Evolutionary conservation across 805 yeast genomes (phyloP).

Genomic region (Wickerhamiella lipophila): DNA sequence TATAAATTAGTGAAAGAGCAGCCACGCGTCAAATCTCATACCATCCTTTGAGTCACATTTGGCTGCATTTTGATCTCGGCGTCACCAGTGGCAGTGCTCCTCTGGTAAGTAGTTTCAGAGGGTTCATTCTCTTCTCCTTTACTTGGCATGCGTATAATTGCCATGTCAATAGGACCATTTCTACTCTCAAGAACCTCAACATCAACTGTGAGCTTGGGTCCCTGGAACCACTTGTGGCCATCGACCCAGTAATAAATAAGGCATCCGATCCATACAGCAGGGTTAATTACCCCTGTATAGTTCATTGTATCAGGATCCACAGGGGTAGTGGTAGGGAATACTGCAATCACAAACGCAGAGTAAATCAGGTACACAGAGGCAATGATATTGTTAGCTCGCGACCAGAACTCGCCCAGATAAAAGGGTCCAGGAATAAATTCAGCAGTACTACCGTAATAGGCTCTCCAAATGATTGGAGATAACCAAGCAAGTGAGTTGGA

Average conservation of each 20-base stretch:
- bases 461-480: slow-evolving; percentile 42
- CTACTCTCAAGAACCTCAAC: slow-evolving; percentile 8
- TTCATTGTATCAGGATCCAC: slow-evolving; percentile 41
- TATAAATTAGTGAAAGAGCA: no score
- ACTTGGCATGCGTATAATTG: slow-evolving; percentile 1
- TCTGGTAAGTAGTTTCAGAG: background rate
- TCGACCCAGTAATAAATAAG: slow-evolving; percentile 39
- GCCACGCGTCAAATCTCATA: no score
- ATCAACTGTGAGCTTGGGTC: slow-evolving; percentile 10
- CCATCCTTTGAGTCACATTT: background rate
- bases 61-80: background rate
- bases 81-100: background rate
- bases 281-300: slow-evolving; percentile 53
- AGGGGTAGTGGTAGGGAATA: slow-evolving; percentile 44
- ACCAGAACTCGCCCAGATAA: slow-evolving; percentile 40
- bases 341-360: slow-evolving; percentile 39
- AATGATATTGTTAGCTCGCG: slow-evolving; percentile 35
- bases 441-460: slow-evolving; percentile 31
- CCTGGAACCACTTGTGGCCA: slow-evolving; percentile 44
- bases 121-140: background rate
- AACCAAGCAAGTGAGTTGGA: slow-evolving; percentile 56
- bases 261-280: slow-evolving; percentile 47
- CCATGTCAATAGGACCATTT: slow-evolving; percentile 5
- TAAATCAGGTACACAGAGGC: slow-evolving; percentile 41
- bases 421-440: slow-evolving; percentile 56